Base-by-base conservation (phyloP, 345 rosid genomes). In the Eutrema heterophyllum region DNA sequence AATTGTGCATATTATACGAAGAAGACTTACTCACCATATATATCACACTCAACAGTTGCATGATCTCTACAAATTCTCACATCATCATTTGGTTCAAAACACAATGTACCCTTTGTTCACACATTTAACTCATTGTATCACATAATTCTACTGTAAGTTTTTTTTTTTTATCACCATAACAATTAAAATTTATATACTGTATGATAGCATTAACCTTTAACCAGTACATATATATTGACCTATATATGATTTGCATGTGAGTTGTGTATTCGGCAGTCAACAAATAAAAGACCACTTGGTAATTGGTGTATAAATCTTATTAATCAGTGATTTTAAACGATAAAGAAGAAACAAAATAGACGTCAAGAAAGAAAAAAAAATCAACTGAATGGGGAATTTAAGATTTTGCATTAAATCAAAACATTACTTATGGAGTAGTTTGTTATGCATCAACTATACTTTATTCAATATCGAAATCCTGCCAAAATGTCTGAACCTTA, bases 401-500 rank as follows among this genome's bases (percentile, higher is more conserved):
- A 56, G 41, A 56, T 33, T 33, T 33, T 55, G 45, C 35, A 36
- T 50, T n/a, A 35, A 24, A 53, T 13, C 6, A 24, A 33, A 30
- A 35, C 14, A 33, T 56, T 24, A 55, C 26, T 54, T 54, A 21
- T 21, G n/a, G n/a, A n/a, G n/a, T n/a, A 21, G 24, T 51, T 46
- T 64, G 5, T 7, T 49, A 32, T 33, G 43, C 12, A 48, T 48
- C 35, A 33, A 21, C 4, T 14, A 8, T 15, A 7, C 11, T 61
- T 21, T 29, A 16, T 10, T 46, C 11, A 45, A 16, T 51, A 36
- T 51, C 38, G 16, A 53, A 18, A 58, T 67, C 7, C 39, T 52
- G 27, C 66, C 50, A 41, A 65, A 36, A 0, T 67, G 16, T 53
- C 16, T 53, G 18, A 68, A 68, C 30, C 72, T 67, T 68, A 40